Base-by-base conservation (phyloP, 1,284 basidiomycete species). In the Fomitopsis palustris region DNA sequence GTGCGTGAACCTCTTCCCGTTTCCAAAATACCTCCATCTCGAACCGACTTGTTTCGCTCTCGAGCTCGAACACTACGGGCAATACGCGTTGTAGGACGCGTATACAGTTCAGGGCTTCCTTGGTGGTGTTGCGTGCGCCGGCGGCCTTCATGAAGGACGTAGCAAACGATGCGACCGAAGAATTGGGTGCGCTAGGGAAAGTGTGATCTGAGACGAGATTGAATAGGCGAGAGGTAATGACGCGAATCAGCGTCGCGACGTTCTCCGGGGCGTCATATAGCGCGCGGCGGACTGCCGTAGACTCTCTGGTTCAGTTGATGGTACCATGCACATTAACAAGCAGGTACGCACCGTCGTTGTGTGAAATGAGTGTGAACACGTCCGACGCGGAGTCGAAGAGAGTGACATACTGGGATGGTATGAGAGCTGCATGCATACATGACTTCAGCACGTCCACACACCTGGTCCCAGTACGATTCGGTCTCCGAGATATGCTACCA, bases 311-410 rank as follows among this genome's bases (percentile, higher is more conserved):
- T 37, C 27, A 51, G 19, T 25, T 38, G 25, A 60, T 43, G 16
- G 53, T 23, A n/a, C 51, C 31, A 9, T 14, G 29, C 31, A 8
- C 47, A 33, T 4, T 7, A 12, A 25, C n/a, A 8, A 37, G 6
- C 53, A 35, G 38, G 25, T 37, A 52, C 89, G 63, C 77, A 95
- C 93, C 83, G 69, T 96, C 93, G 67, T 92, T 86, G 0, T 90
- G 85, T 6, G 90, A 87, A 64, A 97, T 88, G 59, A 96, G 81
- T 27, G 92, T 90, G 75, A 92, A 93, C 19, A 95, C 92, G 70
- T 96, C 95, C 0, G 92, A 90, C 0, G 92, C 81, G 7, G 90
- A 89, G 75, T 93, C 92, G 72, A 96, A 96, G 10, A 96, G 77
- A 38, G 83, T 76, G 64, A 90, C 87, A 73, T 91, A 97, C 88